Percentiles rank a stretch among this genome's conserved stretches.
Conservation (phyloP, 2,329 filamentous ascomycete genomes). For the Phaeosphaeriaceae sp. region DNA sequence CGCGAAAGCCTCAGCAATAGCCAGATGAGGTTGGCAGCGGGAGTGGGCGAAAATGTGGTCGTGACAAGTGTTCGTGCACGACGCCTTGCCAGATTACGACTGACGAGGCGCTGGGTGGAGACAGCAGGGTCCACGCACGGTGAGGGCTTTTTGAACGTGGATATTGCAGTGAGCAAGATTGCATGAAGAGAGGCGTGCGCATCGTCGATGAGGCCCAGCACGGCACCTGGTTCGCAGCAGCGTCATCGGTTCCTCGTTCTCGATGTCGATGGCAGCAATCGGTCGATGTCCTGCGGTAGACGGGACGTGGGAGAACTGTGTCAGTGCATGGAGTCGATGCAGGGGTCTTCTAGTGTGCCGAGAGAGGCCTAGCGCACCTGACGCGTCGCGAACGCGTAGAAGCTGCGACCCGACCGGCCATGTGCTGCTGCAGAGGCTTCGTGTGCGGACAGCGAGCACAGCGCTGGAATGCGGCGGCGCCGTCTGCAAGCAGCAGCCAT, state of each 20-base stretch:
- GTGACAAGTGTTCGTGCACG: conserved; percentile 38
- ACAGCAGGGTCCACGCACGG: conserved; percentile 25
- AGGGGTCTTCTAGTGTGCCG: too few species aligned
- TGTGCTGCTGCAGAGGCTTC: conserved; percentile 12
- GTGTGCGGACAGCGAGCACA: conserved; percentile 12
- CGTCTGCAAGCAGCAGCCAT: conserved; percentile 4
- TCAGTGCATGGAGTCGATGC: background rate
- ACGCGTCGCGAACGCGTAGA: background rate
- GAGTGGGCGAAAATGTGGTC: conserved; percentile 24
- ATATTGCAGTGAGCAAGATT: background rate
- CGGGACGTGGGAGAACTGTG: background rate
- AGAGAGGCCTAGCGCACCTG: too few species aligned
- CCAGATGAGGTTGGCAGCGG: conserved; percentile 18
- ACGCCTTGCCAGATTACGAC: conserved; percentile 12
- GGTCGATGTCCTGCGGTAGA: background rate
- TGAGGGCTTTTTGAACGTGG: background rate
- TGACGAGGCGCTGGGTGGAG: background rate
- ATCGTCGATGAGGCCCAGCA: background rate
- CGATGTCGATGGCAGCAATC: background rate
- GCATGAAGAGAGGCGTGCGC: background rate
- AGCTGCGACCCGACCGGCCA: background rate
- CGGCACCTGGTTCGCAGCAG: background rate
- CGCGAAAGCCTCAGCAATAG: conserved; percentile 8
- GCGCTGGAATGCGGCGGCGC: conserved; percentile 6
- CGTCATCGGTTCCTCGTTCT: background rate